Conservation (phyloP, 2,329 filamentous ascomycete genomes). For the Plectosphaerella sp. region DNA sequence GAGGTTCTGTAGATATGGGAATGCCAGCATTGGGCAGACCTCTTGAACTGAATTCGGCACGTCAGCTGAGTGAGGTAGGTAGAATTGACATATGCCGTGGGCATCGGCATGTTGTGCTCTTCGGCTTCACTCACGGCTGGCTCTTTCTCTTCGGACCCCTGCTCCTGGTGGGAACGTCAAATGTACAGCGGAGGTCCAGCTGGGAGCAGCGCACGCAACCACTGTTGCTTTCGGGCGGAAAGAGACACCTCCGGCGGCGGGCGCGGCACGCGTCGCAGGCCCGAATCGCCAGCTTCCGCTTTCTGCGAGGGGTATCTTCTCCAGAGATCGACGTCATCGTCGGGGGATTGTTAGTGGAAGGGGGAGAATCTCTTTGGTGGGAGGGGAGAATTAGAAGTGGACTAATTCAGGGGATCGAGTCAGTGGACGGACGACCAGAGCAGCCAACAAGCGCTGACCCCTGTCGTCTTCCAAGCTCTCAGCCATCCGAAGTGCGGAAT, state of each 20-base stretch:
- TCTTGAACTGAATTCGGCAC: not conserved
- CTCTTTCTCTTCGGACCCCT: conserved; percentile 15
- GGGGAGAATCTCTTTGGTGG: not conserved
- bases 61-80: not conserved
- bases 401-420: no score
- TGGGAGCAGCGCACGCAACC: conserved; percentile 5
- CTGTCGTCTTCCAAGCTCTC: no score
- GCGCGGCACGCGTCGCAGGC: conserved; percentile 19
- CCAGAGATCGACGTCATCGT: no score
- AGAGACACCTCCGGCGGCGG: conserved; percentile 16
- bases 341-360: not conserved
- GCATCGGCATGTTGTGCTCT: no score
- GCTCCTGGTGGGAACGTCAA: conserved; percentile 16
- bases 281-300: conserved; percentile 10
- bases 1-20: no score
- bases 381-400: no score
- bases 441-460: no score
- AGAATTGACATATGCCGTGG: not conserved
- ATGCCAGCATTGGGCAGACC: not conserved
- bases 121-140: conserved; percentile 10
- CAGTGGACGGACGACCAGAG: no score
- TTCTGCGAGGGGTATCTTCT: no score
- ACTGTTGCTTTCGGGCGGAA: not conserved
- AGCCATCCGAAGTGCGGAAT: no score
- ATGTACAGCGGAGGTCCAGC: conserved; percentile 16